Percentiles rank a stretch among this genome's conserved stretches.
Conservation (phyloP, 1,284 basidiomycete genomes). For the Sanghuangporus baumii region DNA sequence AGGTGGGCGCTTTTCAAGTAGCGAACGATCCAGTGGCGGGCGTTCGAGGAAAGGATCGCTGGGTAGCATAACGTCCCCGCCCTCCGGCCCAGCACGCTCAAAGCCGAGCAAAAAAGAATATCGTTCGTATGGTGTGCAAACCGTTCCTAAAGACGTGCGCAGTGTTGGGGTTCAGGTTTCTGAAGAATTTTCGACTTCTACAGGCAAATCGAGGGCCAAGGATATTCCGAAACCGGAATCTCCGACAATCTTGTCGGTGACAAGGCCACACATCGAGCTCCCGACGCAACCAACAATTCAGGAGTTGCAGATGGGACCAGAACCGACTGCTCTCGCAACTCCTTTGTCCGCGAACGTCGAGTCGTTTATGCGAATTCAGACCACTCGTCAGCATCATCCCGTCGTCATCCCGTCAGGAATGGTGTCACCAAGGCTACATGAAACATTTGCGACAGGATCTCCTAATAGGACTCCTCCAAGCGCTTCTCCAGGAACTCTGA, state of each 20-base stretch:
- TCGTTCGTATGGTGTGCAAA: conserved; percentile 56
- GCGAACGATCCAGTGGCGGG: conserved; percentile 21
- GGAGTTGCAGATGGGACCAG: conserved; percentile 7
- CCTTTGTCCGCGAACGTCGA: conserved; percentile 8
- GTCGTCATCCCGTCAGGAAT: conserved; percentile 11
- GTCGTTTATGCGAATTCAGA: conserved; percentile 2
- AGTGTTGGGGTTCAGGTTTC: conserved; percentile 50
- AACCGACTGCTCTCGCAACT: conserved; percentile 12
- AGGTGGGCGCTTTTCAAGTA: conserved; percentile 30
- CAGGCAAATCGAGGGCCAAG: conserved; percentile 1
- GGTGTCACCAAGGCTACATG: conserved; percentile 17
- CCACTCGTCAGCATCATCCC: neutral
- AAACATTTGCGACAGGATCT: conserved; percentile 12
- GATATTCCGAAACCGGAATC: neutral
- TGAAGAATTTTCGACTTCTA: conserved; percentile 6
- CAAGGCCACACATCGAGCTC: conserved; percentile 9
- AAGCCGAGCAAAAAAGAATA: conserved; percentile 46
- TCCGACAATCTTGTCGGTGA: neutral
- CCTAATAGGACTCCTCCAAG: conserved; percentile 13
- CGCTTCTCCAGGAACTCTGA: conserved; percentile 7
- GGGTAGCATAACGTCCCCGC: conserved; percentile 29
- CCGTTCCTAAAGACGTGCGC: conserved; percentile 43
- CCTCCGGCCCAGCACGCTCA: conserved; percentile 28
- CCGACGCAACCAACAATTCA: conserved; percentile 8
- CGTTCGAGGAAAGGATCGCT: conserved; percentile 29